Conservation (phyloP, 2,329 filamentous ascomycete species). For the Ilyonectria sp. region DNA sequence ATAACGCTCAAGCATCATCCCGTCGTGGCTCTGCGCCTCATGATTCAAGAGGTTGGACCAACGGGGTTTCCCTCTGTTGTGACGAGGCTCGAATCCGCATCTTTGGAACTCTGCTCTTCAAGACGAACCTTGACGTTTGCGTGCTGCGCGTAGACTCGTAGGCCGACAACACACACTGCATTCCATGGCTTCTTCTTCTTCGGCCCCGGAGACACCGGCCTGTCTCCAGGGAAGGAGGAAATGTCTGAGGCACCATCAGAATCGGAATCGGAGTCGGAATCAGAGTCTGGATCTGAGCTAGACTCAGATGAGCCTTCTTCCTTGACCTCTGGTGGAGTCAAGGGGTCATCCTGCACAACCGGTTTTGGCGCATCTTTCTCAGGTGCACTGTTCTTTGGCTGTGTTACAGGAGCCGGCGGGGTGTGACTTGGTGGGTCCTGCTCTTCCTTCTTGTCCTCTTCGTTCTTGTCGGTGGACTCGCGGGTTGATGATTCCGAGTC, state of each 20-base stretch:
- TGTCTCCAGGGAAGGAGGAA: slow-evolving; percentile 20
- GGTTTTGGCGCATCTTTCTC: slow-evolving; percentile 31
- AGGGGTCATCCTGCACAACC: slow-evolving; percentile 33
- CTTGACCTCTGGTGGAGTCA: slow-evolving; percentile 26
- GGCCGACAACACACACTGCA: slow-evolving; percentile 58
- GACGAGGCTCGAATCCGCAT: slow-evolving; percentile 41
- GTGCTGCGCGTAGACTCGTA: slow-evolving; percentile 58
- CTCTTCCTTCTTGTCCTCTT: slow-evolving; percentile 30
- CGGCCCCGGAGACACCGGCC: slow-evolving; percentile 1
- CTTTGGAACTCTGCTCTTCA: slow-evolving; percentile 50
- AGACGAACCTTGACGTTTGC: slow-evolving; percentile 53
- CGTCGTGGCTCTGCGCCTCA: not conserved
- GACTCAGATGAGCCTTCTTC: slow-evolving; percentile 32
- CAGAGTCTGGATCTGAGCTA: slow-evolving; percentile 43
- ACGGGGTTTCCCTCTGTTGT: slow-evolving; percentile 30
- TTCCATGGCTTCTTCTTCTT: slow-evolving; percentile 55
- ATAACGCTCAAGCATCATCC: slow-evolving; percentile 21
- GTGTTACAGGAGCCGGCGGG: slow-evolving; percentile 12
- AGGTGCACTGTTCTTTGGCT: slow-evolving; percentile 14
- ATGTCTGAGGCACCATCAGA: slow-evolving; percentile 45
- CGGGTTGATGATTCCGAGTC: slow-evolving; percentile 24
- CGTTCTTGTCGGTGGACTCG: slow-evolving; percentile 23
- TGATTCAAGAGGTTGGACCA: slow-evolving; percentile 30
- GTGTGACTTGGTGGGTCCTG: not conserved
- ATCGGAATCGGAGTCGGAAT: slow-evolving; percentile 40